A percentile compares a stretch with the other conserved stretches of the same genome.
Conservation (phyloP, 2,329 filamentous ascomycete genomes). For the Trichoderma afroharzianum region DNA sequence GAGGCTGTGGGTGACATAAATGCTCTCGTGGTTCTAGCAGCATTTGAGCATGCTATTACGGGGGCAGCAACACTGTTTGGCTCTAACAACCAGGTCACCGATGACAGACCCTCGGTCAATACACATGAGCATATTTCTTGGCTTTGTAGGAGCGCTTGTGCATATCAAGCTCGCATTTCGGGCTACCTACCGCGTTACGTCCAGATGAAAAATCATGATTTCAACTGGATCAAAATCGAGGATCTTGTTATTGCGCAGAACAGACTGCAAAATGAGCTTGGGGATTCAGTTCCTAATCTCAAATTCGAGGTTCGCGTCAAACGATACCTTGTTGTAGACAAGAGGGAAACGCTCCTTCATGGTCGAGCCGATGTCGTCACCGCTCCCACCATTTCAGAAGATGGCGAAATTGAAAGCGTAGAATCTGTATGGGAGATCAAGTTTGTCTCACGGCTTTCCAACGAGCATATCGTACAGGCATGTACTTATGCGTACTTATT, state of each 20-base stretch:
- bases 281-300: not conserved
- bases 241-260: slow-evolving; percentile 22
- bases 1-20: slow-evolving; percentile 31
- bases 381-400: not conserved
- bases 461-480: slow-evolving; percentile 27
- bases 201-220: not conserved
- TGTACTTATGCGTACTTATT: slow-evolving; percentile 27
- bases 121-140: slow-evolving; percentile 19
- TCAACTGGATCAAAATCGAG: slow-evolving; percentile 26
- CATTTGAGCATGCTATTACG: slow-evolving; percentile 22
- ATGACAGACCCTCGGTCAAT: not conserved
- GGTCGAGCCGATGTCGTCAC: not conserved
- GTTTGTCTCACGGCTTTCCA: slow-evolving; percentile 26
- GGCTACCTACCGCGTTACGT: not conserved
- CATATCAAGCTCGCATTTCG: not conserved
- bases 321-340: not conserved
- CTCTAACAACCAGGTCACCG: not conserved
- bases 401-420: not conserved
- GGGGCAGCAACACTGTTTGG: slow-evolving; percentile 23
- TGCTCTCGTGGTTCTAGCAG: slow-evolving; percentile 26
- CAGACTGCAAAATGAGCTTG: slow-evolving; percentile 14
- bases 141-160: slow-evolving; percentile 25
- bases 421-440: slow-evolving; percentile 31
- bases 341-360: not conserved
- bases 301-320: not conserved